Conservation (phyloP, 108 stramenopile species). For the Nitzschia sp. region DNA sequence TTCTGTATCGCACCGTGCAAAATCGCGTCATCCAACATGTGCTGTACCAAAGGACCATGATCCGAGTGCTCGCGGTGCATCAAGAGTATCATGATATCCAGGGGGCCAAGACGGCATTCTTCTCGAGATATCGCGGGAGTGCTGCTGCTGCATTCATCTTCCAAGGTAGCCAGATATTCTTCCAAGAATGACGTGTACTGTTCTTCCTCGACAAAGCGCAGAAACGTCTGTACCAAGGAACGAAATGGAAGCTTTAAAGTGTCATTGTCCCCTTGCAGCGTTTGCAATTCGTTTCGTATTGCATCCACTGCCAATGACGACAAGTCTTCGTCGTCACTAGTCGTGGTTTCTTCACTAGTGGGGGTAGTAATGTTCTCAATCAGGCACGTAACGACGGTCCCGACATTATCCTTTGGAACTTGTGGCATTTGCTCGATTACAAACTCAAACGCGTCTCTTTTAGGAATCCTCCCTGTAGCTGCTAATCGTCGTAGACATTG, state of each 20-base stretch:
- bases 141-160: not conserved
- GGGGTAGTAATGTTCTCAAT: too few relatives aligned
- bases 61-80: not conserved
- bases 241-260: too few relatives aligned
- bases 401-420: not conserved
- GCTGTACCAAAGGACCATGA: not conserved
- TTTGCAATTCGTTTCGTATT: too few relatives aligned
- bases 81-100: not conserved
- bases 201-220: not conserved
- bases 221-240: too few relatives aligned
- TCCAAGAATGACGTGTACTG: not conserved
- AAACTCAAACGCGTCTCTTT: not conserved
- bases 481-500: constrained; percentile 5
- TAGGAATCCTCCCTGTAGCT: not conserved
- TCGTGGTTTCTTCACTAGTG: too few relatives aligned
- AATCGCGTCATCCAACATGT: not conserved
- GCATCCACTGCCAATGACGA: too few relatives aligned
- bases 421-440: not conserved
- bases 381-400: too few relatives aligned
- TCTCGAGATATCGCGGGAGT: not conserved
- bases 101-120: not conserved
- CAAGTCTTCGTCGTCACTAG: too few relatives aligned
- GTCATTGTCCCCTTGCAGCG: too few relatives aligned
- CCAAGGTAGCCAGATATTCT: constrained; percentile 10
- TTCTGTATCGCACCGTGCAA: not conserved